Conservation (phyloP, 768 basidiomycete species). For the Mycena leptocephala region DNA sequence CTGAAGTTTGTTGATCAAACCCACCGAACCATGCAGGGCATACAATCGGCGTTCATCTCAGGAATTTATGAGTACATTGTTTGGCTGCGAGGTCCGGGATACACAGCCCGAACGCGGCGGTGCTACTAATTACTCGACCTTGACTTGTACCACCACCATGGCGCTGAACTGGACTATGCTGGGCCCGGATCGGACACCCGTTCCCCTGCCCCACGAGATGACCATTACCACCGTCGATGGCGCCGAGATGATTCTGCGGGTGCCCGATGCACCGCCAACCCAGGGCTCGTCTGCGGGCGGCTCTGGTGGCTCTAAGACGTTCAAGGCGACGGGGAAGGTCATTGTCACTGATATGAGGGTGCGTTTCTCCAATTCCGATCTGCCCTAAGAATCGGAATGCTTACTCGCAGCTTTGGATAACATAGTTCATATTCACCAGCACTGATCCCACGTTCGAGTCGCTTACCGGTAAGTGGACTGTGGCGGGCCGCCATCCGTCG, state of each 20-base stretch:
- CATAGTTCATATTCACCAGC: slow-evolving; percentile 76
- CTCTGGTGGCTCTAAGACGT: slow-evolving; percentile 69
- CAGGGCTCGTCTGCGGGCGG: slow-evolving; percentile 61
- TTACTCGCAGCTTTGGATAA: slow-evolving; percentile 1
- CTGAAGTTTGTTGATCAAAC: no score
- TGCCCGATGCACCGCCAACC: slow-evolving; percentile 70
- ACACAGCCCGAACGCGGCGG: not conserved
- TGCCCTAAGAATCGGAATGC: not conserved
- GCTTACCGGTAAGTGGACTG: slow-evolving; percentile 51
- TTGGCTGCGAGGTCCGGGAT: not conserved
- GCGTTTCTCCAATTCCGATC: slow-evolving; percentile 40
- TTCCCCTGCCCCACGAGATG: slow-evolving; percentile 77
- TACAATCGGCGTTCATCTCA: not conserved
- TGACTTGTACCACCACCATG: slow-evolving; percentile 59
- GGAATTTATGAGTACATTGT: not conserved
- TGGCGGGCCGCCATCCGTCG: not conserved
- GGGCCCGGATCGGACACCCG: slow-evolving; percentile 67
- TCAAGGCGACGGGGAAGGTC: slow-evolving; percentile 72
- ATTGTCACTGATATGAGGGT: slow-evolving; percentile 85
- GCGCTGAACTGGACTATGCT: slow-evolving; percentile 88
- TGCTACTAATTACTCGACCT: not conserved
- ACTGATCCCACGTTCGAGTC: slow-evolving; percentile 58
- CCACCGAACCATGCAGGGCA: no score
- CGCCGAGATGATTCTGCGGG: slow-evolving; percentile 70
- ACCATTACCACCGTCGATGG: slow-evolving; percentile 72